Base-by-base conservation (phyloP, 1,284 basidiomycete species). In the Tilletia caries region DNA sequence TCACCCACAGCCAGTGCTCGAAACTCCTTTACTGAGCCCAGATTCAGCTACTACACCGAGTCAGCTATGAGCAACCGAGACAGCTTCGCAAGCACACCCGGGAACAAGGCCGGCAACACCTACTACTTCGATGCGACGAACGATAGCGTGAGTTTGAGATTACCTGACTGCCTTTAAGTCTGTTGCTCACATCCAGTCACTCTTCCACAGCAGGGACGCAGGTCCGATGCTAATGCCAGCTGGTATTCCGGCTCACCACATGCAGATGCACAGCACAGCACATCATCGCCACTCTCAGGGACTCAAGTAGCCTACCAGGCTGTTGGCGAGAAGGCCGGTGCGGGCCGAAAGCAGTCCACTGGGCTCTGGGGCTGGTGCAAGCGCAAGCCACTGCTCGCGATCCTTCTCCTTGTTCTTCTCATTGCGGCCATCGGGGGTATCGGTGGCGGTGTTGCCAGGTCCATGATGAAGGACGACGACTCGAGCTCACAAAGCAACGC, bases 331-430 rank as follows among this genome's bases (percentile, higher is more conserved):
- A 50, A 50, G 48, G 20, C 12, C 48, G 23, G 12, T 6, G 20
- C 18, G 12, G 23, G 48, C 12, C 20, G 48, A 41, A 10, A 6
- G 8, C 23, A 27, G 27, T 29, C 52, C 32, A 29, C 27, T 5
- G 58, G 58, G 4, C 18, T 62, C 58, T 62, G 58, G 58, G 58
- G 29, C 5, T 62, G 58, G 58, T 62, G 58, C 58, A 62, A 62
- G 32, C 58, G 58, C 58, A 62, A 62, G 29, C 58, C 58, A 18
- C 34, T 27, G 58, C 32, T 33, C 8, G 58, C 58, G 12, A 20
- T 37, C 20, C 33, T 62, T 15, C 58, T 62, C 58, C 32, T 37
- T 15, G n/a, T 62, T 4, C 58, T 62, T 15, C 58, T 62, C 58
- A 62, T 62, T 29, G 58, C 29, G 6, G 32, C 33, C 58, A 37